phyloP scores from a whole-genome alignment of 192 early-diverging fungal genomes.

The Mortierella hygrophila region DNA sequence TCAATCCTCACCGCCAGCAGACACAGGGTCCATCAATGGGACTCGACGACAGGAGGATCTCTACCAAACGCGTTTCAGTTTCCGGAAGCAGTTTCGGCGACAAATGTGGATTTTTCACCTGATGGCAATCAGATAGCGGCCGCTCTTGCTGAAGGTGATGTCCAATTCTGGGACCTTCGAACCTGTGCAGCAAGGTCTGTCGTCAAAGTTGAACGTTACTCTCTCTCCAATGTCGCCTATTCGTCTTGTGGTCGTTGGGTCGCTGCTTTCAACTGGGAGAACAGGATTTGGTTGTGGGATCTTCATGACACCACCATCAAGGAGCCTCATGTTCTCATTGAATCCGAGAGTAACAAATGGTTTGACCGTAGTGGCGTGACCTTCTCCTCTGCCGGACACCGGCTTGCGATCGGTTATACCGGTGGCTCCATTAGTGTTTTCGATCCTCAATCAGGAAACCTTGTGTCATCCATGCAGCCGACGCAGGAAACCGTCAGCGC shows the following conservation, averaged over 20 bases:
- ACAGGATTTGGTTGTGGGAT: not conserved
- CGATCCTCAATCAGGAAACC: too few species aligned
- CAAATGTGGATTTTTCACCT: too few species aligned
- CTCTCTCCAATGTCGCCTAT: not conserved
- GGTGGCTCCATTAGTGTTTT: too few species aligned
- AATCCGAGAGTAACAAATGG: not conserved
- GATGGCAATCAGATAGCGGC: too few species aligned
- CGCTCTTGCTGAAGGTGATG: too few species aligned
- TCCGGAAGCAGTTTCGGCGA: too few species aligned
- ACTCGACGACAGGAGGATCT: not conserved
- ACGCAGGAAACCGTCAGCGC: too few species aligned
- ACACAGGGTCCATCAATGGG: not conserved
- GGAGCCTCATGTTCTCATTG: not conserved
- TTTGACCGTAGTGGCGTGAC: too few species aligned
- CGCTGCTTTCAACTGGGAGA: not conserved
- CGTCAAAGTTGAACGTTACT: not conserved
- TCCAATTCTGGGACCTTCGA: not conserved
- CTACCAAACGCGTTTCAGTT: too few species aligned
- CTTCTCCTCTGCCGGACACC: too few species aligned
- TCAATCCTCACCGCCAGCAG: not conserved
- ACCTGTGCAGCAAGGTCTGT: not conserved
- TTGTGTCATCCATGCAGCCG: too few species aligned
- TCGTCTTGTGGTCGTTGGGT: conserved; percentile 3
- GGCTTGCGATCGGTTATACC: too few species aligned
- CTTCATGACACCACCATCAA: not conserved